Evolutionary conservation across 768 basidiomycete genomes (phyloP).

Genomic region (Amanita rubescens): DNA sequence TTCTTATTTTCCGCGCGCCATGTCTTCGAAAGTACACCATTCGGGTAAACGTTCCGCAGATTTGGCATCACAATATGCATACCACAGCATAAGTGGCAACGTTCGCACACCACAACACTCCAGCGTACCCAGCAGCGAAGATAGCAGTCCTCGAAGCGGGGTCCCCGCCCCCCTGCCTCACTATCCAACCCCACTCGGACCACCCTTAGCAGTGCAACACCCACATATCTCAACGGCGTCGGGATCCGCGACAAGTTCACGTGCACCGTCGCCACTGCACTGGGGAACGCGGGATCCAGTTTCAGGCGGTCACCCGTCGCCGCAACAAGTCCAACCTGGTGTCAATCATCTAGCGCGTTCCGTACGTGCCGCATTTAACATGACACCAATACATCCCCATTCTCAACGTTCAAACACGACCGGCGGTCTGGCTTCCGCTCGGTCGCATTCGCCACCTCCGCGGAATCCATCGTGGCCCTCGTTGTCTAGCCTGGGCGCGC

Average conservation of each 20-base stretch:
- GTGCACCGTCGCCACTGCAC: constrained; percentile 52
- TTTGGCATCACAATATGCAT: constrained; percentile 2
- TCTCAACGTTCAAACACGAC: neutral
- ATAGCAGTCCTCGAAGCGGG: constrained; percentile 51
- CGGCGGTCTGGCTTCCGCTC: neutral
- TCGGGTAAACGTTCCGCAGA: constrained; percentile 1
- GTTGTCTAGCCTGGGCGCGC: constrained; percentile 11
- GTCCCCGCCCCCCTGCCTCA: constrained; percentile 23
- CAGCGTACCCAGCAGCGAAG: constrained; percentile 57
- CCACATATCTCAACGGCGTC: constrained; percentile 21
- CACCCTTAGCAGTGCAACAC: constrained; percentile 11
- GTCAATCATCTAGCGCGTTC: constrained; percentile 69
- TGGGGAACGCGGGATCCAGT: constrained; percentile 16
- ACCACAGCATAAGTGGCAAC: neutral
- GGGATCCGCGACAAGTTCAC: constrained; percentile 44
- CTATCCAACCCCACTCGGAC: constrained; percentile 10
- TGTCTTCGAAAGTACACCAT: constrained; percentile 1
- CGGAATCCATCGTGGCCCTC: constrained; percentile 33
- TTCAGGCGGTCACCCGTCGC: neutral
- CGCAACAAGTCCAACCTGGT: constrained; percentile 8
- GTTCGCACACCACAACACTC: constrained; percentile 56
- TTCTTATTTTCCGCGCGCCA: constrained; percentile 5
- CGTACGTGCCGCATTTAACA: constrained; percentile 82
- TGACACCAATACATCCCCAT: constrained; percentile 70
- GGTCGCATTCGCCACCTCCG: constrained; percentile 16